Base-by-base conservation (phyloP, 208 protist species). In the Novymonas esmeraldas region DNA sequence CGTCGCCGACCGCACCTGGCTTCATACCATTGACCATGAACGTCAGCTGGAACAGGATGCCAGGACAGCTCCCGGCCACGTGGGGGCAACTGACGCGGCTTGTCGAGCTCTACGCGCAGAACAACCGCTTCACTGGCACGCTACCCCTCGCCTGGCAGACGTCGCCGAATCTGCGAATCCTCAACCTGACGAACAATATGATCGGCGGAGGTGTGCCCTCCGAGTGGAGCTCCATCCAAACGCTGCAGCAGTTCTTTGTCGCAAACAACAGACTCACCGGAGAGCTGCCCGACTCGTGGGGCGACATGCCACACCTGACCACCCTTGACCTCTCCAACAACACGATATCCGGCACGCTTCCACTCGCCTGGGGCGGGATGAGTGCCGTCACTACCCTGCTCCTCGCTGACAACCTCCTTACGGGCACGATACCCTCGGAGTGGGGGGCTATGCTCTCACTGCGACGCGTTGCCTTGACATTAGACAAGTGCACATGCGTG, bases 361-460 rank as follows among this genome's bases (percentile, higher is more conserved):
- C 52, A 10, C 9, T 26, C 4, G 20, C 20, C 10, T 58, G 52
- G 52, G n/a, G 52, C 5, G 16, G 34, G 24, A n/a, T 58, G n/a
- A 29, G 5, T 6, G 16, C 6, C n/a, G 16, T 58, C 13, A 0
- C 11, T 16, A 34, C 38, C 34, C 52, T 58, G 9, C 52, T 44
- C 13, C 29, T 58, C 33, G 42, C 29, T 0, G 33, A 22, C 1
- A 58, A 58, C 52, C 13, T 31, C 4, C 18, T 58, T 22, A 44
- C 9, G 7, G 52, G 52, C 7, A 6, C n/a, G 6, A 58, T 58
- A 31, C 34, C 52, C 4, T 5, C 13, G 10, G 34, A 39, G 28
- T 58, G 52, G 52, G 52, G 52, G 24, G n/a, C 38, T 9, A 58
- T 58, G 52, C 38, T 7, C 13, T 13, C 52, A 7, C 31, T 58